Evolutionary conservation across 2,329 filamentous ascomycete species (phyloP), one percentile per base, ranked within the genome.

Genomic region (Alternaria tenuissima): DNA sequence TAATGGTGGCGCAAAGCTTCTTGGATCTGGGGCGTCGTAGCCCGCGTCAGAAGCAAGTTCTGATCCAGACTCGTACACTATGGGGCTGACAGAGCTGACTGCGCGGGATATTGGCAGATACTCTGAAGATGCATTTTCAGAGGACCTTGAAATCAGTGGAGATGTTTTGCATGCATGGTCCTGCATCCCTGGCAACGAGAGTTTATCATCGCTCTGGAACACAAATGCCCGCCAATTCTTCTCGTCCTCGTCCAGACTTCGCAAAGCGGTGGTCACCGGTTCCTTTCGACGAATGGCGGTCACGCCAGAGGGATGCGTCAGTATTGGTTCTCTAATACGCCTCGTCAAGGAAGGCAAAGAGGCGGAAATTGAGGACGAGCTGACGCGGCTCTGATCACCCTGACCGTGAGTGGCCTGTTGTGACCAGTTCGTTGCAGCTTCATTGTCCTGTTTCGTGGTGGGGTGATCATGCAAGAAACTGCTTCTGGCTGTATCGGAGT

Each of bases 161-260:
- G 18, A 32, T 28, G 52, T 63, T 20, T 36, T 34, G 7, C 54
- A 38, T 24, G 48, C 30, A 43, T 48, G 34, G 55, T 42, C 52
- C 39, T 57, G 34, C 24, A 52, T 44, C 22, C 41, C 55, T 26
- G 62, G 56, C 30, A 63, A 57, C 20, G 57, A 48, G 38, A 47
- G 28, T 38, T 32, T 44, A 42, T 59, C 32, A 28, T 70, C 67
- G 41, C 64, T 67, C 20, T 68, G 72, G 44, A 78, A 72, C 26
- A 76, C 72, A 43, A 78, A 76, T 12, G 55, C 67, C 63, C 61
- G 73, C 77, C 78, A 79, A 34, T 76, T 55, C 49, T 59, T 58
- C 49, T 77, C 76, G 41, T 69, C 65, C 12, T 66, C 60, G 30
- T 67, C 52, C 32, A 55, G 28, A 26, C 34, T 51, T 42, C 30